Percentiles rank a stretch among this genome's conserved stretches.
phyloP scores from a whole-genome alignment of 768 basidiomycete genomes.

The Rubroboletus satanas region DNA sequence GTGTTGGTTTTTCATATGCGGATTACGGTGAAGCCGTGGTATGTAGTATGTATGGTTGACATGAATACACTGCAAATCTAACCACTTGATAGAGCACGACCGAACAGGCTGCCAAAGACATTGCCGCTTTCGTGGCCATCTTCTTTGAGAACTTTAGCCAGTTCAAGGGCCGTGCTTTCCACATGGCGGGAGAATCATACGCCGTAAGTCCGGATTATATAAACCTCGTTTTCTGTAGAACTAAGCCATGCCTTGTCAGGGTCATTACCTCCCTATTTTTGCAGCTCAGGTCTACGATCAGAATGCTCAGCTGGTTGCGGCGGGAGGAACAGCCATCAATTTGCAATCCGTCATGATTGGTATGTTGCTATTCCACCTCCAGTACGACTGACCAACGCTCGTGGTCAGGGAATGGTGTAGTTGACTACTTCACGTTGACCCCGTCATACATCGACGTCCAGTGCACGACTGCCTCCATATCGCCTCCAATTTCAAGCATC shows the following conservation, averaged over 20 bases:
- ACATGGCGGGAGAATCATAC: constrained; percentile 54
- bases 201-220: constrained; percentile 30
- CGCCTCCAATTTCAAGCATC: constrained; percentile 27
- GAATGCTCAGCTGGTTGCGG: constrained; percentile 36
- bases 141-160: constrained; percentile 69
- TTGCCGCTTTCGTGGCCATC: constrained; percentile 62
- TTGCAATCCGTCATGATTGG: constrained; percentile 45
- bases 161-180: constrained; percentile 60
- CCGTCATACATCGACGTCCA: constrained; percentile 46
- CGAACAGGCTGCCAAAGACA: constrained; percentile 59
- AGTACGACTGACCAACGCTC: neutral
- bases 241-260: constrained; percentile 27
- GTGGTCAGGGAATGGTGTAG: constrained; percentile 38
- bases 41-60: constrained; percentile 13
- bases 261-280: constrained; percentile 46
- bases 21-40: constrained; percentile 38
- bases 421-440: constrained; percentile 35
- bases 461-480: constrained; percentile 46
- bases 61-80: neutral
- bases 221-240: neutral
- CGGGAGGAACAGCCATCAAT: constrained; percentile 46
- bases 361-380: constrained; percentile 8
- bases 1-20: constrained; percentile 41
- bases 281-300: constrained; percentile 43
- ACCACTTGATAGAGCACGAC: constrained; percentile 46